Base-by-base conservation (phyloP, 1,284 basidiomycete genomes). In the Moesziomyces aphidis region DNA sequence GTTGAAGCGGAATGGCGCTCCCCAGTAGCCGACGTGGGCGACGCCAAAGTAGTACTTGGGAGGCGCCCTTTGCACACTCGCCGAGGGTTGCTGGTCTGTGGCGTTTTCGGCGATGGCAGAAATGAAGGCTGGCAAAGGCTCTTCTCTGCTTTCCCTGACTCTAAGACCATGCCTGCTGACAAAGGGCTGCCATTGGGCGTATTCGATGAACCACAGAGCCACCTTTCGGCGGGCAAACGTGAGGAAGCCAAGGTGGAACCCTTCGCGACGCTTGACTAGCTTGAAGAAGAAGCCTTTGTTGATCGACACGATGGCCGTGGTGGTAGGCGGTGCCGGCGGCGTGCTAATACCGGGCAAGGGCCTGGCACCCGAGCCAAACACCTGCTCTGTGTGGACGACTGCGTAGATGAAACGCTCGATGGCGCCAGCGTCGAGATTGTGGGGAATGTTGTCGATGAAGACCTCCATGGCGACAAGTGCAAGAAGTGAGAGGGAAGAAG, bases 251-350 rank as follows among this genome's bases (percentile, higher is more conserved):
- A 55, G 49, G 42, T 56, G 42, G 24, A 21, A 1, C 0, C 28
- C 23, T 3, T 39, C 15, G 5, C 0, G 21, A 0, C 11, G 15
- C 13, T 50, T 43, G 24, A 59, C 5, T 4, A 49, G 42, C 23
- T 51, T 51, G 49, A 70, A 63, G 47, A 28, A 70, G 58, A 64
- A 70, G 43, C 61, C 68, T 39, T 61, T 64, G 51, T 64, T 56
- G 46, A 57, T 56, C 0, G 43, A n/a, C 5, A 64, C 28, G 3
- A 31, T 17, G 5, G 54, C 46, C 10, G 43, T 49, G 4, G 53
- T 19, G 21, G 10, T 19, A 8, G 22, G 1, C 23, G 51, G 44
- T 17, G 39, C 9, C 7, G 45, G 46, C 8, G 51, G 31, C 17
- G 47, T 31, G 1, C 36, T 59, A 10, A 21, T 9, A 6, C 10